These are phyloP conservation scores for Gonium pectorale DNA, from an alignment of 139 green algal genomes.

Conservation along the genomic window DNA sequence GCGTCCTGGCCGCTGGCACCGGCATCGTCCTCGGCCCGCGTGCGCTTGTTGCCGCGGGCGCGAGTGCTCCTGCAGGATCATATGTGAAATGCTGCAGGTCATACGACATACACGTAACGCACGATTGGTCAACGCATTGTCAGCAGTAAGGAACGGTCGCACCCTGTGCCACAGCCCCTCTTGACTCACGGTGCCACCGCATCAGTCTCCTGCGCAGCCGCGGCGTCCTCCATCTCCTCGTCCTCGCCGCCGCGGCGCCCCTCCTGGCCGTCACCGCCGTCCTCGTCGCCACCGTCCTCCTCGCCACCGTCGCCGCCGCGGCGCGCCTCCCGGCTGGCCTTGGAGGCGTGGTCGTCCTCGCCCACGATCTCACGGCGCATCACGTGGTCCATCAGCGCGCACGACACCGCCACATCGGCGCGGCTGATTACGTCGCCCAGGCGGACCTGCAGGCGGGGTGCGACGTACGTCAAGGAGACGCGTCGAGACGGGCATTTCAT, in stretches of 20 bases:
- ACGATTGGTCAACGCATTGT: no score
- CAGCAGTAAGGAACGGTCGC: no score
- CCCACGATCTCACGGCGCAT: constrained; percentile 46
- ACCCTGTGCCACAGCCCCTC: no score
- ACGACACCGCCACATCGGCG: constrained; percentile 45
- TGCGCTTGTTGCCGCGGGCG: not conserved
- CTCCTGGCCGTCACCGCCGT: not conserved
- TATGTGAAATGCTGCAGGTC: no score
- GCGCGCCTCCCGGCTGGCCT: not conserved
- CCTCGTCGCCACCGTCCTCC: constrained; percentile 9
- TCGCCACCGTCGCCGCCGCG: not conserved
- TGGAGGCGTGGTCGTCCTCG: constrained; percentile 5
- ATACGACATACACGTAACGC: no score
- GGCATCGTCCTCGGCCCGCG: not conserved
- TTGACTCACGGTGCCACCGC: constrained; percentile 10
- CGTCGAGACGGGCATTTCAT: no score
- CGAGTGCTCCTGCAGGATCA: not conserved
- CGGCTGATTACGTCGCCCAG: constrained; percentile 50
- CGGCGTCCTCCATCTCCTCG: constrained; percentile 12
- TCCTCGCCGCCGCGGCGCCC: not conserved
- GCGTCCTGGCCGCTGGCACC: not conserved
- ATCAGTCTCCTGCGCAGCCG: constrained; percentile 14
- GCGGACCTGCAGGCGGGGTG: constrained; percentile 23
- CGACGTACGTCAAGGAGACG: not conserved
- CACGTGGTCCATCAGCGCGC: constrained; percentile 28